Base-by-base conservation (phyloP, 768 basidiomycete genomes). In the Tulasnella sp. region DNA sequence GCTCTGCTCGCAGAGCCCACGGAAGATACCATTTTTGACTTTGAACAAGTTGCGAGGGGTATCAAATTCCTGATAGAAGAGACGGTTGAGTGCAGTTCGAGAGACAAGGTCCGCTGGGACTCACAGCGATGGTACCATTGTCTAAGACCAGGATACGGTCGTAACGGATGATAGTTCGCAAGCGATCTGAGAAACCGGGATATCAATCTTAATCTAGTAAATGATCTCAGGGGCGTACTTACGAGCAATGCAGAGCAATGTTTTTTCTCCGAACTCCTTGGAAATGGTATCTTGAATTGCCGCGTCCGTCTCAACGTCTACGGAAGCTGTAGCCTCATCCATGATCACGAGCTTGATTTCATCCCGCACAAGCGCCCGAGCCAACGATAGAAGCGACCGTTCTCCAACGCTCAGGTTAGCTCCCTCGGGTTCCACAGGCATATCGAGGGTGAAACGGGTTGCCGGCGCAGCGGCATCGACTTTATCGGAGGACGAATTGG, bases 141-240 rank as follows among this genome's bases (percentile, higher is more conserved):
- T 89, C 88, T 90, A 92, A 83, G 83, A 86, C 82, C 83, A 89
- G 85, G 87, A 94, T 83, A 42, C 83, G 80, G 79, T 87, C 87
- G 78, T 80, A 91, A 48, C 70, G 77, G 40, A 87, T 81, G 16
- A 87, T 79, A 5, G 79, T 79, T 29, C 79, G 75, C 35, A 79
- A 42, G 11, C 79, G 79, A 73, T 79, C 77, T 77, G 44, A 44
- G 26, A 44, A 44, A 39, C 35, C 20, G 29, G 11, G 42, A 10
- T 0, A 29, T 69, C 46, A 71, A 67, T 55, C 37, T 20, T 55
- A 32, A 29, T 57, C 26, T 2, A 35, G 9, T 23, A 20, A 39
- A 6, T 15, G 29, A 11, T 39, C 29, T 35, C 26, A 26, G 35
- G 20, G 4, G 39, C 0, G 1, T n/a, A 72, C 77, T 37, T 40